Evolutionary conservation across 441 rosid species (phyloP).

Genomic region (Populus hybrid): DNA sequence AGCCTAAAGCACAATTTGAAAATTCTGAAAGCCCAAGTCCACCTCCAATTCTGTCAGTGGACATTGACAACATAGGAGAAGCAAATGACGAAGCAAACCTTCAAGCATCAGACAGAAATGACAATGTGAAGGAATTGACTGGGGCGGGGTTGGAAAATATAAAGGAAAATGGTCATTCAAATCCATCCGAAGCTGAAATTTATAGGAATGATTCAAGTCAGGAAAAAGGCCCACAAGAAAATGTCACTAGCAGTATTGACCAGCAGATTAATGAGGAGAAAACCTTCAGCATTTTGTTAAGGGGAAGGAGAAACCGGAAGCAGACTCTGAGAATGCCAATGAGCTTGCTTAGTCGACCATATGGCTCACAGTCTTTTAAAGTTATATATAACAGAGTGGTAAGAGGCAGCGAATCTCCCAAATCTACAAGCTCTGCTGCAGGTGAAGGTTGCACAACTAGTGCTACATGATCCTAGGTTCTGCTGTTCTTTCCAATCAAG

Average conservation of each 20-base stretch:
- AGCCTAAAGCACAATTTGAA: slow-evolving; percentile 34
- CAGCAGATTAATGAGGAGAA: slow-evolving; percentile 55
- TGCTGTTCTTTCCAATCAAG: slow-evolving; percentile 12
- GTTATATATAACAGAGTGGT: slow-evolving; percentile 72
- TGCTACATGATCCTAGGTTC: slow-evolving; percentile 33
- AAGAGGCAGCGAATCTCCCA: slow-evolving; percentile 74
- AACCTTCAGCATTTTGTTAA: slow-evolving; percentile 85
- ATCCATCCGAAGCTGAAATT: slow-evolving; percentile 26
- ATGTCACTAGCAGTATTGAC: slow-evolving; percentile 36
- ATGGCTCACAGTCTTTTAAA: slow-evolving; percentile 89
- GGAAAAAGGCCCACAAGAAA: slow-evolving; percentile 25
- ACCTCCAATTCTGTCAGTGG: slow-evolving; percentile 46
- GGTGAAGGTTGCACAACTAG: slow-evolving; percentile 40
- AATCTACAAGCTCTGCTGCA: slow-evolving; percentile 38
- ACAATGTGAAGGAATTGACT: slow-evolving; percentile 29
- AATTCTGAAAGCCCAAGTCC: slow-evolving; percentile 34
- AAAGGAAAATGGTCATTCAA: slow-evolving; percentile 43
- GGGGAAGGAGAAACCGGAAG: slow-evolving; percentile 89
- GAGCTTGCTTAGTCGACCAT: slow-evolving; percentile 86
- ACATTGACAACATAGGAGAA: slow-evolving; percentile 48
- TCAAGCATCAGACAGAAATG: slow-evolving; percentile 33
- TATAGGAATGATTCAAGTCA: slow-evolving; percentile 28
- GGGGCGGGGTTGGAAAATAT: slow-evolving; percentile 25
- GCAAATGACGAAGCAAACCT: slow-evolving; percentile 39
- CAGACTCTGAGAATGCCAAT: slow-evolving; percentile 95